Evolutionary conservation across 495 filamentous ascomycete genomes (phyloP).

Genomic region (Neurospora hispaniola): DNA sequence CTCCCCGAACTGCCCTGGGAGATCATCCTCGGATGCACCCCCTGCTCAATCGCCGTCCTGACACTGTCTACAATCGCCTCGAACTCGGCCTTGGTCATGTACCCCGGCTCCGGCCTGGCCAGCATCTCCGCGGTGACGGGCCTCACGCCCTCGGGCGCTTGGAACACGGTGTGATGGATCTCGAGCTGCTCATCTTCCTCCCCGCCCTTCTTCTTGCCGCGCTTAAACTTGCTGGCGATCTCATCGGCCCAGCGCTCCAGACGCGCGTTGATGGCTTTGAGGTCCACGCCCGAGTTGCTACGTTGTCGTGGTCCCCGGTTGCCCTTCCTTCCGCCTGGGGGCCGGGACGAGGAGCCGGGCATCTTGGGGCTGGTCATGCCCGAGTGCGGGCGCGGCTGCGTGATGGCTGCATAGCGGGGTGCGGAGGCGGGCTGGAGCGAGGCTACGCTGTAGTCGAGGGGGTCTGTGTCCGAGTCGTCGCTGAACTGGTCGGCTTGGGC

Average conservation of each 20-base stretch:
- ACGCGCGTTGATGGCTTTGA: constrained; percentile 96
- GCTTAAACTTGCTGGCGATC: constrained; percentile 96
- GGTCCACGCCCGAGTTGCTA: constrained; percentile 86
- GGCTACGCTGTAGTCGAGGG: constrained; percentile 45
- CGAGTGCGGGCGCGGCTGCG: constrained; percentile 48
- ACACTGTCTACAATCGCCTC: constrained; percentile 88
- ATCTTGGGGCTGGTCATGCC: constrained; percentile 46
- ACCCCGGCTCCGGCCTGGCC: constrained; percentile 38
- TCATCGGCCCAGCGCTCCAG: constrained; percentile 96
- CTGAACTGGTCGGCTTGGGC: constrained; percentile 83
- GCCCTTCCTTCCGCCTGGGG: constrained; percentile 35
- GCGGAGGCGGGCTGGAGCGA: constrained; percentile 50
- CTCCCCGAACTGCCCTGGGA: constrained; percentile 93
- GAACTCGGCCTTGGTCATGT: constrained; percentile 70
- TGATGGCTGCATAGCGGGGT: constrained; percentile 59
- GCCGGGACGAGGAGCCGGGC: constrained; percentile 8
- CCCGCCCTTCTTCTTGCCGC: constrained; percentile 57
- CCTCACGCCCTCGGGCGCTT: constrained; percentile 72
- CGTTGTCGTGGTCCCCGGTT: constrained; percentile 24
- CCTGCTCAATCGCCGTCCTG: constrained; percentile 76
- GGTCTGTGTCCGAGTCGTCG: constrained; percentile 58
- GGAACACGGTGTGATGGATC: constrained; percentile 95
- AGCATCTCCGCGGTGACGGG: constrained; percentile 69
- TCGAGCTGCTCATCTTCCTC: constrained; percentile 77
- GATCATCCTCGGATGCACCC: constrained; percentile 89